These are phyloP conservation scores for Mycoemilia scoparia DNA, from an alignment of 192 early-diverging fungal species.

Conservation along the genomic window DNA sequence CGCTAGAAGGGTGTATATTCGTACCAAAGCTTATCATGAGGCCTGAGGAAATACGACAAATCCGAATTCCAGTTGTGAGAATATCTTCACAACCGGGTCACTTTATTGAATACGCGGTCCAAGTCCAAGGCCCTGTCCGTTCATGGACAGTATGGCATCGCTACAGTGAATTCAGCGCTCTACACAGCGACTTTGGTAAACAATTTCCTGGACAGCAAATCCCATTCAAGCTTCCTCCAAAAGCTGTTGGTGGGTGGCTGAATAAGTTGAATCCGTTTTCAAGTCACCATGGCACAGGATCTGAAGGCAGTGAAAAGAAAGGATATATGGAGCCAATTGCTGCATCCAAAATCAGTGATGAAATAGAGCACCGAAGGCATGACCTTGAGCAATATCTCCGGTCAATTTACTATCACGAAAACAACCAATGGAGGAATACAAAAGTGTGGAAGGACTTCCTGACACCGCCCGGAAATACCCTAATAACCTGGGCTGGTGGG, in stretches of 20 bases:
- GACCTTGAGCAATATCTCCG: constrained; percentile 65
- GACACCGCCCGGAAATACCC: constrained; percentile 18
- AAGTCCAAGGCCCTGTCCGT: constrained; percentile 55
- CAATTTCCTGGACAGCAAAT: constrained; percentile 47
- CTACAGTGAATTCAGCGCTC: constrained; percentile 63
- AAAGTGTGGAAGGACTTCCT: constrained; percentile 59
- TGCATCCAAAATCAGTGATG: constrained; percentile 22
- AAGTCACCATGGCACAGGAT: background rate
- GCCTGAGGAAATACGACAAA: too few species aligned
- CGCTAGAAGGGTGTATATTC: too few species aligned
- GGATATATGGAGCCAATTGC: constrained; percentile 12
- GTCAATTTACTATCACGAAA: constrained; percentile 45
- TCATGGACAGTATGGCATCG: constrained; percentile 80
- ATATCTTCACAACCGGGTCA: too few species aligned
- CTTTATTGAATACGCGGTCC: constrained; percentile 52
- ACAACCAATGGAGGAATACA: constrained; percentile 60
- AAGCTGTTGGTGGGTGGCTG: constrained; percentile 12
- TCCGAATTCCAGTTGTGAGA: too few species aligned
- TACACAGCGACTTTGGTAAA: constrained; percentile 38
- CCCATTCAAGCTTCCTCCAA: constrained; percentile 49
- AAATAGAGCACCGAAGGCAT: constrained; percentile 52
- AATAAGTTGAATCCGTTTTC: background rate
- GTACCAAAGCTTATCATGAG: too few species aligned
- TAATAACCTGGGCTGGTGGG: constrained; percentile 4
- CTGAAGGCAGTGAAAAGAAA: constrained; percentile 4